Percentiles rank a stretch among this genome's conserved stretches.
Conservation (phyloP, 768 basidiomycete genomes). For the Pleurotus pulmonarius region DNA sequence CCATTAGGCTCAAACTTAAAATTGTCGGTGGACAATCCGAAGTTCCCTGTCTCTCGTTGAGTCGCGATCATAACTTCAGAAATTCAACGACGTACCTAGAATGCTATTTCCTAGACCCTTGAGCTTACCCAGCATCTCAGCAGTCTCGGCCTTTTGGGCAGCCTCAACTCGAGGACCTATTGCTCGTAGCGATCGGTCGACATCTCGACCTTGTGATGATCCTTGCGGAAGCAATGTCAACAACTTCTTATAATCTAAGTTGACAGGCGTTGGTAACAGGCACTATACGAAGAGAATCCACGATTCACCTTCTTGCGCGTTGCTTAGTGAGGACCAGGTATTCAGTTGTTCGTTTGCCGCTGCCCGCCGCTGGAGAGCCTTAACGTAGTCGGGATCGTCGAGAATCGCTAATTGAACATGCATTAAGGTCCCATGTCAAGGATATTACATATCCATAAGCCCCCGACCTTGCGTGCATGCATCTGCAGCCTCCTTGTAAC, state of each 20-base stretch:
- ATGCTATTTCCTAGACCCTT: slow-evolving; percentile 91
- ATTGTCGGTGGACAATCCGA: slow-evolving; percentile 93
- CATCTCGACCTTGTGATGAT: slow-evolving; percentile 45
- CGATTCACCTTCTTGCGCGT: slow-evolving; percentile 77
- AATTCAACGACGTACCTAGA: slow-evolving; percentile 52
- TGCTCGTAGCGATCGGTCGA: slow-evolving; percentile 42
- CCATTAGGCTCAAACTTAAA: slow-evolving; percentile 95
- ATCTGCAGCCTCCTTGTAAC: slow-evolving; percentile 75
- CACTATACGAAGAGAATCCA: neutral
- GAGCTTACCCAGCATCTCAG: slow-evolving; percentile 89
- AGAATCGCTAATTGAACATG: slow-evolving; percentile 56
- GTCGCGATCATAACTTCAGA: neutral
- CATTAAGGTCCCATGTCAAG: slow-evolving; percentile 6
- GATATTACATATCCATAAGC: slow-evolving; percentile 2
- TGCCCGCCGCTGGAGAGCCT: slow-evolving; percentile 88
- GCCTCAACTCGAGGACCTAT: slow-evolving; percentile 69
- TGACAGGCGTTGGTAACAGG: neutral
- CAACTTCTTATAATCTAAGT: slow-evolving; percentile 75
- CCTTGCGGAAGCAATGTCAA: slow-evolving; percentile 55
- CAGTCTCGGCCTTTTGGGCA: slow-evolving; percentile 82
- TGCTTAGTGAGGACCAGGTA: slow-evolving; percentile 79
- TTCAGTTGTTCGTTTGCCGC: slow-evolving; percentile 74
- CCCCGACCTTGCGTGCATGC: slow-evolving; percentile 72
- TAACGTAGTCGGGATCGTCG: slow-evolving; percentile 83
- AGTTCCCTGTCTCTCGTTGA: slow-evolving; percentile 57